Base-by-base conservation (phyloP, 1,139 yeast genomes). In the Protomyces macrosporus region DNA sequence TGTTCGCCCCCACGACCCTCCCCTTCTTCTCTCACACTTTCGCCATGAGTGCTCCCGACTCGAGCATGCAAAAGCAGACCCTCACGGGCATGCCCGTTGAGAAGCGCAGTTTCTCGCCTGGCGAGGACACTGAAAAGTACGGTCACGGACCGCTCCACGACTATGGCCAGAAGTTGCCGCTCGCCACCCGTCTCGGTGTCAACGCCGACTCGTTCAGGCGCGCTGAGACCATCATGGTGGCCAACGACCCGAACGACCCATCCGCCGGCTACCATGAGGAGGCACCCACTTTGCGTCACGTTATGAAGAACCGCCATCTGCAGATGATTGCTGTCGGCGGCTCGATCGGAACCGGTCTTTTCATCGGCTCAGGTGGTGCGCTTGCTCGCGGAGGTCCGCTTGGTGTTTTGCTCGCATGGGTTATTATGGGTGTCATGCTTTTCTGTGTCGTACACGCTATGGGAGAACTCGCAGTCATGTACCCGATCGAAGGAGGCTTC, bases 251-350 rank as follows among this genome's bases (percentile, higher is more conserved):
- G 55, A 36, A 52, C 37, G 55, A 52, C 12, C 55, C 55, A 1
- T 32, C 35, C 1, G 40, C 42, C 42, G 42, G 42, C 1, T 34
- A 35, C 45, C 39, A 55, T 34, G 60, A 42, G 30, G 60, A 60
- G n/a, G 45, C 58, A 6, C 54, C 45, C 0, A 51, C 45, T n/a
- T 52, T 60, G 6, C 58, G 55, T 4, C 60, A 55, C 34, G 52
- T 32, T 65, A 77, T 88, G 45, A 81, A 81, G 68, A 75, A 76
- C 62, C 77, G 86, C 63, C 87, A 84, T 69, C 60, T 68, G 78
- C 82, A 84, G 70, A 82, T 86, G 86, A 87, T 89, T 68, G 88
- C 95, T 45, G 80, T 89, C 59, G 96, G 95, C 16, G 88, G 95
- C 23, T 86, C 91, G 68, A 86, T 89, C 65, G 96, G 96, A 76